phyloP scores from a whole-genome alignment of 2,329 filamentous ascomycete species.

The Aureobasidium leucospermi region DNA sequence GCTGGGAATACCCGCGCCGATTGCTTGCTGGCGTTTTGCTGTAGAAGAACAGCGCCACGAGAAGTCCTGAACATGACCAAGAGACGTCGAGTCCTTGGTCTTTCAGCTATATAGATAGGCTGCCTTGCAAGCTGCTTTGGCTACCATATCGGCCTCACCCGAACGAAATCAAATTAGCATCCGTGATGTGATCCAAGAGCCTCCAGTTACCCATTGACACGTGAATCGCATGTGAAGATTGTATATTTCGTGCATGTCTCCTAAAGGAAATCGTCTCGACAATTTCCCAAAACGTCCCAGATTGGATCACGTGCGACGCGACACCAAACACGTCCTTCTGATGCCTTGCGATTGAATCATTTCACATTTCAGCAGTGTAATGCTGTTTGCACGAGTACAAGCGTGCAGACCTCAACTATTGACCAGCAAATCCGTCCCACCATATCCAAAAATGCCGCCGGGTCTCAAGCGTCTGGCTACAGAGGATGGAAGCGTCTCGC shows the following conservation, averaged over 20 bases:
- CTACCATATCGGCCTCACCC: background rate
- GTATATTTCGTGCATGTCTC: background rate
- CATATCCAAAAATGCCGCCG: constrained; percentile 6
- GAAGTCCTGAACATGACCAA: background rate
- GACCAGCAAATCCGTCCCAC: background rate
- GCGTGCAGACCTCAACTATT: background rate
- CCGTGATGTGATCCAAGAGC: background rate
- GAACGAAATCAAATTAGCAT: background rate
- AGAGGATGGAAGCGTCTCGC: constrained; percentile 44
- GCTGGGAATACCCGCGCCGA: background rate
- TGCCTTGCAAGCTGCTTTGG: background rate
- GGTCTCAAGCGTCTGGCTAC: constrained; percentile 32
- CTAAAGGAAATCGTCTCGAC: background rate
- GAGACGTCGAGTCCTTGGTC: background rate
- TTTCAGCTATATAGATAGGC: background rate
- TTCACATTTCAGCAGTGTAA: background rate
- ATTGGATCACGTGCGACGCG: constrained; percentile 10
- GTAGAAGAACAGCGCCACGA: background rate
- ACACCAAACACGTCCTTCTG: constrained; percentile 4
- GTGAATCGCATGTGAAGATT: constrained; percentile 5
- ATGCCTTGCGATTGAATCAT: background rate
- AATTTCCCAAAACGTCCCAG: background rate
- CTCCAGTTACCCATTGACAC: background rate
- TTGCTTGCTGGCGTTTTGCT: background rate
- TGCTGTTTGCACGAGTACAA: background rate